These are phyloP conservation scores for Puya raimondii DNA, from an alignment of 176 grass and related monocot species.

Conservation along the genomic window DNA sequence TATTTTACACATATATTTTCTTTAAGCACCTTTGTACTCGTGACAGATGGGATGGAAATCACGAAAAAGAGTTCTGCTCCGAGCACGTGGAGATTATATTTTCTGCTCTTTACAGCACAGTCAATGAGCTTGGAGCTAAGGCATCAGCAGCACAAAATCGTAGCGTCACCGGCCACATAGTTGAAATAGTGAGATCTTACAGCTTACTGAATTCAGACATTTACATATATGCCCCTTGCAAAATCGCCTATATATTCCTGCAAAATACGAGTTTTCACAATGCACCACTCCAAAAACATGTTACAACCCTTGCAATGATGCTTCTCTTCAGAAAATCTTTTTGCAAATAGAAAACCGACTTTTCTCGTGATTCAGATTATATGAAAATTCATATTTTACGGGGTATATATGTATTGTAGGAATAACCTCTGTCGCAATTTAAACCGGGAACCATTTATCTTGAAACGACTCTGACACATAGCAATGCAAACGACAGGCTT, in stretches of 20 bases:
- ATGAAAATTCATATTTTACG: not conserved
- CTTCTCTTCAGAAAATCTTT: not conserved
- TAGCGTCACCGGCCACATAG: constrained; percentile 40
- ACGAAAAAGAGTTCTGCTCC: constrained; percentile 36
- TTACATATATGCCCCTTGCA: no score
- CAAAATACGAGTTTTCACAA: not conserved
- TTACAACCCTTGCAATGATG: not conserved
- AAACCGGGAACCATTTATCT: no score
- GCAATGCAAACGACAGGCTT: constrained; percentile 25
- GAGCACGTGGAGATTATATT: constrained; percentile 66
- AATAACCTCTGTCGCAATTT: no score
- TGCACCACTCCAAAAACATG: no score
- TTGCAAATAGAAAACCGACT: not conserved
- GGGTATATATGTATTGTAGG: not conserved
- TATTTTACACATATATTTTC: not conserved
- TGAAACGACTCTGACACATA: not conserved
- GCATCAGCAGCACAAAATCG: constrained; percentile 45
- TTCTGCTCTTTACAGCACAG: constrained; percentile 38
- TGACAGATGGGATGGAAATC: constrained; percentile 62
- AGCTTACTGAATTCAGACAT: not conserved
- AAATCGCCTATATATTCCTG: not conserved
- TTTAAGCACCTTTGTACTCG: not conserved
- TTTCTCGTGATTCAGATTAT: not conserved
- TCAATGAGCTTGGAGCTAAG: constrained; percentile 49
- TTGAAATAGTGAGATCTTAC: constrained; percentile 45